Conservation (phyloP, 1,284 basidiomycete species). For the Pulchroboletus neoregius region DNA sequence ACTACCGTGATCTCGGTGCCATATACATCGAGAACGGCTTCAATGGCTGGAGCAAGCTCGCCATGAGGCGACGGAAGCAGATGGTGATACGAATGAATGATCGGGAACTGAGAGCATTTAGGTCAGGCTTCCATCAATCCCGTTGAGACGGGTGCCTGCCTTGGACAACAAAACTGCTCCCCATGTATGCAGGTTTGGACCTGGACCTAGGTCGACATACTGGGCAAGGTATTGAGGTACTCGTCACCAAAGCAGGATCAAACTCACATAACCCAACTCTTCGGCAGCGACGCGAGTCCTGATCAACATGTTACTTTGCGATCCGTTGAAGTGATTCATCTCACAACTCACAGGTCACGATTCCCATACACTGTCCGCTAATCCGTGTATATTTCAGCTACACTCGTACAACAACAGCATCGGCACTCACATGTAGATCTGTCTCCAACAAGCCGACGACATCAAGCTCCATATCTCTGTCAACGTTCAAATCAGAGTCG, state of each 20-base stretch:
- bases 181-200: constrained; percentile 91
- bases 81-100: constrained; percentile 86
- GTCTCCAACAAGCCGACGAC: constrained; percentile 84
- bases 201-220: constrained; percentile 82
- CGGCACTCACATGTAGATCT: constrained; percentile 69
- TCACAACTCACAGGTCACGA: constrained; percentile 68
- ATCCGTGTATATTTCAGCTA: constrained; percentile 2
- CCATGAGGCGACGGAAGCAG: constrained; percentile 85
- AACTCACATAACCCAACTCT: constrained; percentile 77
- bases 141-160: constrained; percentile 33
- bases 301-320: constrained; percentile 6
- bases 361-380: constrained; percentile 87
- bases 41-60: constrained; percentile 90
- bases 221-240: constrained; percentile 29
- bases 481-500: constrained; percentile 5
- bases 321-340: not conserved
- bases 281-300: constrained; percentile 75
- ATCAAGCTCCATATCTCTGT: constrained; percentile 77
- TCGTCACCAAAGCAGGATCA: not conserved
- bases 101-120: constrained; percentile 71
- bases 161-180: constrained; percentile 82
- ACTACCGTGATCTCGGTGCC: constrained; percentile 80
- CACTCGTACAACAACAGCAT: not conserved
- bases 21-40: constrained; percentile 82
- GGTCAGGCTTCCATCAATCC: not conserved